Base-by-base conservation (phyloP, 2,329 filamentous ascomycete species). In the Bipolaris cookei region DNA sequence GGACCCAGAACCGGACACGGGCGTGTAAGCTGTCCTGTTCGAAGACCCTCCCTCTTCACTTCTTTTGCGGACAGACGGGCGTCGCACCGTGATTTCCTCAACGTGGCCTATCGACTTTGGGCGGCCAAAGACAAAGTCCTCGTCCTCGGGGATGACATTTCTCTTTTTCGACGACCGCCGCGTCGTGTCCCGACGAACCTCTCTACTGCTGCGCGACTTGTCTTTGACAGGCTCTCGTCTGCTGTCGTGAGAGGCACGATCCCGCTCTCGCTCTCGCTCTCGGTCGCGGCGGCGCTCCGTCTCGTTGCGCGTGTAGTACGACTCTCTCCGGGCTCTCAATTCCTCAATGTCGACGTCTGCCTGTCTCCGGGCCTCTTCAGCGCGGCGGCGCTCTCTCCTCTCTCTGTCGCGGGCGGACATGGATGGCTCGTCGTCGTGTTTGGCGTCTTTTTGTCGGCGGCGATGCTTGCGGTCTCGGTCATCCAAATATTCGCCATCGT, bases 271-370 rank as follows among this genome's bases (percentile, higher is more conserved):
- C 30, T 75, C 65, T 18, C 45, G 41, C 30, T 75, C 65, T 18
- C 62, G 62, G 20, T 71, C 68, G 18, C 67, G 67, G 30, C 65
- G 68, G 25, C 69, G 51, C 41, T 77, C 74, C 18, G 64, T 49
- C 28, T 70, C 67, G n/a, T 72, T 67, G 51, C 71, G 59, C 49
- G 65, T 62, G 61, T 72, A 78, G 61, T 80, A 80, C 4, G 73
- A 72, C 28, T 72, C 71, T 62, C 78, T 59, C 51, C 71, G 70
- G 30, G 68, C 69, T 50, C 78, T 64, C 46, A 80, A 58, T 49
- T 79, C 78, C 49, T 78, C 74, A 37, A 79, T 57, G 57, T 79
- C 77, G 21, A 76, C 63, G 59, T 76, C 71, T 32, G 71, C 69
- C 49, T 67, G 60, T 1, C 68, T 58, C 21, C 70, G 41, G 0